Conservation (phyloP, 306 rosid genomes). For the Castanospermum australe region DNA sequence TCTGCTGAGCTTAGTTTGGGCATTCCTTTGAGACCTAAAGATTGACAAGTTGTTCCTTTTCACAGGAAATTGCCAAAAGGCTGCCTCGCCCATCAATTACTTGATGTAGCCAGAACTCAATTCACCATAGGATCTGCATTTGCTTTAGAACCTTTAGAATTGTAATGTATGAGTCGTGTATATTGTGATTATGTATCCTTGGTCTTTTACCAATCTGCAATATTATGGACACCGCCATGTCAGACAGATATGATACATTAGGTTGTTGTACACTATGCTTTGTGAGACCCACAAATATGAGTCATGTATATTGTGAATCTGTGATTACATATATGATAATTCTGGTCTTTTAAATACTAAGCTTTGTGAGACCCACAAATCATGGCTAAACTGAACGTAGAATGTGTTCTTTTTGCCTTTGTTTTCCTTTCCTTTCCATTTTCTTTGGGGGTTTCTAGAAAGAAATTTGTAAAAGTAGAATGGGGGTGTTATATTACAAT, state of each 20-base stretch:
- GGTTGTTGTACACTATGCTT: conserved; percentile 12
- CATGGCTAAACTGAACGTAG: background rate
- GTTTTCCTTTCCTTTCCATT: too few relatives aligned
- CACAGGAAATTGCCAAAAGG: conserved; percentile 55
- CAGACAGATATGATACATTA: background rate
- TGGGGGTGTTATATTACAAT: too few relatives aligned
- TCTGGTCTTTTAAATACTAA: too few relatives aligned
- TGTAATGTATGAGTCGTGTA: conserved; percentile 17
- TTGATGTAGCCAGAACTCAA: conserved; percentile 23
- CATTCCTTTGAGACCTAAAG: background rate
- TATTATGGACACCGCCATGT: too few relatives aligned
- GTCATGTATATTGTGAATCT: too few relatives aligned
- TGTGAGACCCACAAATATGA: conserved; percentile 2
- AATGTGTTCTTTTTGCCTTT: too few relatives aligned
- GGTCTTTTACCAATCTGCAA: too few relatives aligned
- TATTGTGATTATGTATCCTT: too few relatives aligned
- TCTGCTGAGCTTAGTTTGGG: background rate
- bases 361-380: conserved; percentile 8
- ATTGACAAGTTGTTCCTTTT: conserved; percentile 15
- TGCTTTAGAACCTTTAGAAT: conserved; percentile 27
- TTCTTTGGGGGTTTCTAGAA: too few relatives aligned
- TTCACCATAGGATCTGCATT: conserved; percentile 14
- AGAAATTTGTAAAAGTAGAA: too few relatives aligned
- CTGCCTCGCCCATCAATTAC: conserved; percentile 49
- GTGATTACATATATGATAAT: too few relatives aligned